A percentile compares a stretch with the other conserved stretches of the same genome.
phyloP scores from a whole-genome alignment of 2,329 filamentous ascomycete genomes.

The Scleromitrula shiraiana region DNA sequence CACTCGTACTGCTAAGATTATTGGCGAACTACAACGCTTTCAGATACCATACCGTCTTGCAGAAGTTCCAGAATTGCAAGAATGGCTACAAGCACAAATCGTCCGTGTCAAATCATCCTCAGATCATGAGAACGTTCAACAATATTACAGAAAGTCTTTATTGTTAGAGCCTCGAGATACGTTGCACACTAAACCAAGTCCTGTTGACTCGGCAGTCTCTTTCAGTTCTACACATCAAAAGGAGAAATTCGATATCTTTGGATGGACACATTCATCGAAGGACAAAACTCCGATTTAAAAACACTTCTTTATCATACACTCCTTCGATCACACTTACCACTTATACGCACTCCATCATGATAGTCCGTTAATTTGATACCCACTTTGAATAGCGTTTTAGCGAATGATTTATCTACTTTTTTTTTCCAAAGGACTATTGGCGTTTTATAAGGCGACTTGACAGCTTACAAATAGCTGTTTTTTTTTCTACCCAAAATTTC shows the following conservation, averaged over 20 bases:
- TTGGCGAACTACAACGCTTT: slow-evolving; percentile 90
- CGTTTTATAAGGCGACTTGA: background rate
- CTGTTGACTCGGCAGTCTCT: slow-evolving; percentile 21
- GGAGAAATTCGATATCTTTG: slow-evolving; percentile 44
- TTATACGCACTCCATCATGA: slow-evolving; percentile 14
- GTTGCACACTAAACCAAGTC: slow-evolving; percentile 21
- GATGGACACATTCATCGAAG: slow-evolving; percentile 37
- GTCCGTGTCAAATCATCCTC: slow-evolving; percentile 50
- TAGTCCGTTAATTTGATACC: slow-evolving; percentile 29
- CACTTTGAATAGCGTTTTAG: slow-evolving; percentile 32
- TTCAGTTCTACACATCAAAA: slow-evolving; percentile 29
- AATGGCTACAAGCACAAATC: slow-evolving; percentile 83
- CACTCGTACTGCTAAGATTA: slow-evolving; percentile 87
- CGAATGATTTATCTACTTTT: slow-evolving; percentile 22
- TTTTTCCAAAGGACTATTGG: background rate
- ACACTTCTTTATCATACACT: background rate
- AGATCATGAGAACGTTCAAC: slow-evolving; percentile 54
- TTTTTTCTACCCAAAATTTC: background rate
- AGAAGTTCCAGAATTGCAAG: slow-evolving; percentile 80
- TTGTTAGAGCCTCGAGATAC: slow-evolving; percentile 52
- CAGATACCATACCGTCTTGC: slow-evolving; percentile 84
- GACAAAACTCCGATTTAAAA: slow-evolving; percentile 13
- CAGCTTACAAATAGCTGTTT: background rate
- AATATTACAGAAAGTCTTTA: slow-evolving; percentile 59
- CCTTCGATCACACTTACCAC: slow-evolving; percentile 1